A percentile compares a stretch with the other conserved stretches of the same genome.
phyloP scores from a whole-genome alignment of 352 stramenopile genomes.

The Pythium chondricola region DNA sequence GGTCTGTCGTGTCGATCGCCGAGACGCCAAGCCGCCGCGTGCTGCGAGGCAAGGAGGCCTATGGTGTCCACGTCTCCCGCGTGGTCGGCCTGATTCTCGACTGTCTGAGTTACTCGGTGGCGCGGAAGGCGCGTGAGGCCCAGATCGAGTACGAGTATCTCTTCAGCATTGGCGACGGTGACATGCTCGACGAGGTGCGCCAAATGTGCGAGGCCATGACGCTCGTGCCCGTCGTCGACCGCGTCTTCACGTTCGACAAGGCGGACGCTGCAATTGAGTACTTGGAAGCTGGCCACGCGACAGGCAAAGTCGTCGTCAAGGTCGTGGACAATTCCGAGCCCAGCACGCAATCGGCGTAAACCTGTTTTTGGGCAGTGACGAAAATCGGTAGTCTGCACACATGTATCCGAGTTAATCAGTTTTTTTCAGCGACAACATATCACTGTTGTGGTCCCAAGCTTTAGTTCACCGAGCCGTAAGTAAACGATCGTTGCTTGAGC shows the following conservation, averaged over 20 bases:
- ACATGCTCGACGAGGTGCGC: constrained; percentile 44
- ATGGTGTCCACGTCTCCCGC: constrained; percentile 37
- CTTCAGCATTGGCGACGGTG: constrained; percentile 36
- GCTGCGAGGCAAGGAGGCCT: constrained; percentile 20
- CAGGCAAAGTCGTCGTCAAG: constrained; percentile 65
- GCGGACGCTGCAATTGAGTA: constrained; percentile 55
- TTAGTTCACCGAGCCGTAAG: constrained; percentile 33
- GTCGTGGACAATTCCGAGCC: no score
- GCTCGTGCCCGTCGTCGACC: constrained; percentile 56
- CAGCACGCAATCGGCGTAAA: no score
- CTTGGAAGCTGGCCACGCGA: constrained; percentile 48
- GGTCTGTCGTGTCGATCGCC: constrained; percentile 51
- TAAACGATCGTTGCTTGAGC: constrained; percentile 37
- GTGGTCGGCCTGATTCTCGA: constrained; percentile 44
- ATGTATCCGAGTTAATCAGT: no score
- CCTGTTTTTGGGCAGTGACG: no score
- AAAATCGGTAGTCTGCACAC: background rate
- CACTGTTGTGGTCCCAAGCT: no score
- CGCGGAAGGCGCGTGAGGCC: constrained; percentile 35
- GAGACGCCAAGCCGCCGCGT: constrained; percentile 44
- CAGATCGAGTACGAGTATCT: constrained; percentile 54
- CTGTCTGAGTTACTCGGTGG: constrained; percentile 56
- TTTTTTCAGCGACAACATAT: no score
- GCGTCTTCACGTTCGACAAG: constrained; percentile 65
- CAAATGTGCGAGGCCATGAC: constrained; percentile 32